Conservation (phyloP, 495 filamentous ascomycete species). For the Hypoxylon perforatum region DNA sequence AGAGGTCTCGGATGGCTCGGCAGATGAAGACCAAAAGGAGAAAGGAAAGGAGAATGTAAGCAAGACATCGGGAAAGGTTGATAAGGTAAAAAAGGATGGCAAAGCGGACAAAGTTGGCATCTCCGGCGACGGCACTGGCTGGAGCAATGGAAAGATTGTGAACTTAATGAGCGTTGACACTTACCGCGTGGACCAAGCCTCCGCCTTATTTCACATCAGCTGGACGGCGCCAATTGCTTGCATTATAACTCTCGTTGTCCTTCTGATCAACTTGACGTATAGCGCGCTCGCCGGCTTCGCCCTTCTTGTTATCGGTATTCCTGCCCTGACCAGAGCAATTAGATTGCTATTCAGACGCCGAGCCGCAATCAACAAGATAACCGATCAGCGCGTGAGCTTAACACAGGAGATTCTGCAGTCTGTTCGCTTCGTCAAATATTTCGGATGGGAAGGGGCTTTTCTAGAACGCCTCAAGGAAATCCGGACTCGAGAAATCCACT, state of each 20-base stretch:
- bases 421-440: conserved; percentile 95
- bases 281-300: conserved; percentile 89
- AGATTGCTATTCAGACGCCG: conserved; percentile 75
- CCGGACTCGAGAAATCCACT: conserved; percentile 76
- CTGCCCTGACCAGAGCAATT: conserved; percentile 78
- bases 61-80: conserved; percentile 45
- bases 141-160: conserved; percentile 89
- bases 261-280: conserved; percentile 87
- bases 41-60: conserved; percentile 49
- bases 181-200: conserved; percentile 86
- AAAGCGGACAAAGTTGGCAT: conserved; percentile 59
- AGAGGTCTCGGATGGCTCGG: conserved; percentile 46
- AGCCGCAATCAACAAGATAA: conserved; percentile 86
- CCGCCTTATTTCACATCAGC: conserved; percentile 86
- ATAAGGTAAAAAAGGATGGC: conserved; percentile 50
- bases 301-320: conserved; percentile 80
- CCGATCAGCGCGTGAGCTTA: conserved; percentile 87
- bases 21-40: conserved; percentile 39
- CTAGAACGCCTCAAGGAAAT: conserved; percentile 78
- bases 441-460: conserved; percentile 93
- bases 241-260: conserved; percentile 78
- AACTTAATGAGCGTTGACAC: conserved; percentile 95
- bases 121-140: conserved; percentile 77
- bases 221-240: conserved; percentile 87
- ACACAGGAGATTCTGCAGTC: conserved; percentile 93